Evolutionary conservation across 1,284 basidiomycete genomes (phyloP).

Genomic region (Fomes fomentarius): DNA sequence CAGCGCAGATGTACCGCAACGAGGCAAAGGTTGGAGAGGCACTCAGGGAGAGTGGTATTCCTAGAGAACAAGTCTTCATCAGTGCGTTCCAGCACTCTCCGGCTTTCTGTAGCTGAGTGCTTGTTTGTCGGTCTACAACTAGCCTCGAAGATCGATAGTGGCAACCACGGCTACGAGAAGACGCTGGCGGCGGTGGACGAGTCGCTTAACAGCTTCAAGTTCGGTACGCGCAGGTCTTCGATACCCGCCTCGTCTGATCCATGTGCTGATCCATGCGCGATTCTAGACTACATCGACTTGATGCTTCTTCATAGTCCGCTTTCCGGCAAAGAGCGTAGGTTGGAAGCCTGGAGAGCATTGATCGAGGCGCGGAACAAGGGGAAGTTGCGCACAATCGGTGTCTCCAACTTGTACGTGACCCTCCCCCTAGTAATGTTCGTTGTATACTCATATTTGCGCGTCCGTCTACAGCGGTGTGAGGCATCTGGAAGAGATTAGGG

Average conservation of each 20-base stretch:
- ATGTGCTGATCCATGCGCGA: not conserved
- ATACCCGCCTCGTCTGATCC: constrained; percentile 6
- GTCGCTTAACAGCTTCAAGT: constrained; percentile 26
- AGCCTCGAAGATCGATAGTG: constrained; percentile 28
- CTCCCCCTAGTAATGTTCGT: constrained; percentile 39
- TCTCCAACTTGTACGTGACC: constrained; percentile 60
- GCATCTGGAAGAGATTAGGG: constrained; percentile 77
- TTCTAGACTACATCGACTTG: constrained; percentile 57
- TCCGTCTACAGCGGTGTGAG: constrained; percentile 51
- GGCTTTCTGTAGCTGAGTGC: too few relatives aligned
- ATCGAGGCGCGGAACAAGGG: constrained; percentile 51
- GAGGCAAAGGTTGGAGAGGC: constrained; percentile 68
- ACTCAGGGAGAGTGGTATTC: constrained; percentile 53
- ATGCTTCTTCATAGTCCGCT: constrained; percentile 61
- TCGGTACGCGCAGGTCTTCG: constrained; percentile 14
- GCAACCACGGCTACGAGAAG: constrained; percentile 29
- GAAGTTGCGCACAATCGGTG: constrained; percentile 57
- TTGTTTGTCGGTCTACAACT: too few relatives aligned
- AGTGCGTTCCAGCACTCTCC: constrained; percentile 51
- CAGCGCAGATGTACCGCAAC: constrained; percentile 76
- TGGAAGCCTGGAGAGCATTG: constrained; percentile 49
- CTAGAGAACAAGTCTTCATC: constrained; percentile 65
- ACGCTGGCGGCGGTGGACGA: constrained; percentile 26
- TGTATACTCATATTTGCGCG: constrained; percentile 9
- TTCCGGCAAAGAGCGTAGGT: constrained; percentile 43